Evolutionary conservation across 1,284 basidiomycete genomes (phyloP), one percentile per base, ranked within the genome.

Genomic region (Mycosarcoma maydis): DNA sequence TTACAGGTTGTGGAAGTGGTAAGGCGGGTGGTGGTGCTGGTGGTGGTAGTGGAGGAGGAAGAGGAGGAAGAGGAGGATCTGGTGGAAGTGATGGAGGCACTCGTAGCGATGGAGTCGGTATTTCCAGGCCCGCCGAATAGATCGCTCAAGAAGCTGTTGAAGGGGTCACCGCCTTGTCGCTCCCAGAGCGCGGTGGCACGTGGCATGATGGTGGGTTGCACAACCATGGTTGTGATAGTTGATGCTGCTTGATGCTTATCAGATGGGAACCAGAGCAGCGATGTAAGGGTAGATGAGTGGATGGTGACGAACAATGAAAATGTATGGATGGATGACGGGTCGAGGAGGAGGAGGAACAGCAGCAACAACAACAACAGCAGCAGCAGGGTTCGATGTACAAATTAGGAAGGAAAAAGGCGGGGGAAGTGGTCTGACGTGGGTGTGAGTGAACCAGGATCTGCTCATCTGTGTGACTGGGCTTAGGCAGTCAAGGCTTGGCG

Each of bases 121-220:
- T 64, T 64, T 41, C 6, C 41, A 17, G 61, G 19, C 9, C 26
- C 37, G 22, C 22, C 45, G 23, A 68, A 52, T 6, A 68, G 6
- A 20, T 11, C 20, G 50, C 32, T 45, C 8, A 49, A 11, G 33
- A 58, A 43, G 49, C 54, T 68, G 30, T 14, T 32, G 6, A 61
- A 9, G 23, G 53, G 48, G 17, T 57, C 34, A 22, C 8, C 29
- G 14, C 30, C 38, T 33, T 61, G 59, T 27, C 66, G 41, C 39
- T 62, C 59, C 66, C 54, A 62, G 39, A 62, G 30, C 6, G 47
- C 41, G 10, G 44, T 22, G 7, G 55, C 66, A 8, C 59, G 54
- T 17, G 66, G 59, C 17, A 41, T 42, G 13, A 58, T 34, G n/a
- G 66, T 58, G 53, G 66, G 66, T 41, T 52, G 59, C 14, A 57